Percentiles rank a stretch among this genome's conserved stretches.
phyloP scores from a whole-genome alignment of 257 asterid genomes.

The Cynanchum wilfordii region DNA sequence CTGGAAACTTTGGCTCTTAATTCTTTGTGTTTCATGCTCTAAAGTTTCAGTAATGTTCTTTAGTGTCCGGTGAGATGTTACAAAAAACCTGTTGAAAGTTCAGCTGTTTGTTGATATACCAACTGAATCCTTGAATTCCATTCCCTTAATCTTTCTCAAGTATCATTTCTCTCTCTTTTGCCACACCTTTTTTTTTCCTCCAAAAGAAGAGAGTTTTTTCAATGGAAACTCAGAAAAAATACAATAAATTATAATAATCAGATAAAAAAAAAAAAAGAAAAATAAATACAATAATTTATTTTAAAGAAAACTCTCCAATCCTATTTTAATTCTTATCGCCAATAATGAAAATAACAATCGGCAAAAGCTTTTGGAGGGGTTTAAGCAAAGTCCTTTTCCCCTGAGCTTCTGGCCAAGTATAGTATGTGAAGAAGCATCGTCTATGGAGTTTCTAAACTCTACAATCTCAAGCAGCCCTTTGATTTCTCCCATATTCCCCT shows the following conservation, averaged over 20 bases:
- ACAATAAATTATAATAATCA: no score
- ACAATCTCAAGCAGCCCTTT: constrained; percentile 26
- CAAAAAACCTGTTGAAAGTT: constrained; percentile 9
- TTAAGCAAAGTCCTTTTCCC: not conserved
- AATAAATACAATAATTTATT: no score
- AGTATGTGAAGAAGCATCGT: constrained; percentile 3
- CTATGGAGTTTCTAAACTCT: constrained; percentile 21
- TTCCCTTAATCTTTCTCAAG: not conserved
- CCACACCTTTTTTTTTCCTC: not conserved
- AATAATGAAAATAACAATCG: no score
- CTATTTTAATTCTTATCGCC: no score
- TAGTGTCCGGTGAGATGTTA: constrained; percentile 13
- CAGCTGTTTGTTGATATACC: constrained; percentile 6
- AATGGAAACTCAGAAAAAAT: not conserved
- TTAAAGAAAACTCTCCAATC: no score
- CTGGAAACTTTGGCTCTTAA: not conserved
- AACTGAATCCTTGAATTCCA: not conserved
- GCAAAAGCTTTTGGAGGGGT: not conserved
- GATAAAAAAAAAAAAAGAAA: no score
- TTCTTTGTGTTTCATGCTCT: constrained; percentile 3
- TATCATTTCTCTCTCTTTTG: not conserved
- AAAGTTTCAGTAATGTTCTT: not conserved
- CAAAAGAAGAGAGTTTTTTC: no score
- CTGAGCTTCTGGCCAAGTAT: not conserved
- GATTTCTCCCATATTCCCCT: constrained; percentile 25